A percentile compares a stretch with the other conserved stretches of the same genome.
These are phyloP conservation scores for Ogataea methylovora DNA, from an alignment of 805 yeast genomes.

Conservation along the genomic window DNA sequence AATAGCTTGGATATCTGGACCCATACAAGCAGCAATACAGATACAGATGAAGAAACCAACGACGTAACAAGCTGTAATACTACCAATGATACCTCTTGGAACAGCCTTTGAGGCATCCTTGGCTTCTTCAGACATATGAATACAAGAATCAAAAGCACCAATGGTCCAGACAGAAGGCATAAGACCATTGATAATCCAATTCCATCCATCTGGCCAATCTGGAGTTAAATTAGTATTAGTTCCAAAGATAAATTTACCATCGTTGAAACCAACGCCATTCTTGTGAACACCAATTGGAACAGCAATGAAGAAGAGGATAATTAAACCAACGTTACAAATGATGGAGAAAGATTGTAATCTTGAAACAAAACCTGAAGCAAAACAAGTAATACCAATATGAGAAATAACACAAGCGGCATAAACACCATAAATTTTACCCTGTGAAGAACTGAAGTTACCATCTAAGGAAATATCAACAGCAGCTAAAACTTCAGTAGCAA, in stretches of 20 bases:
- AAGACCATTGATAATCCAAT: constrained; percentile 31
- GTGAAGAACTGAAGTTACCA: constrained; percentile 29
- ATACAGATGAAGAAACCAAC: constrained; percentile 34
- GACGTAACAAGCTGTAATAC: constrained; percentile 31
- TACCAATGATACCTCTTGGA: constrained; percentile 37
- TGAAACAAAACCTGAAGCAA: constrained; percentile 30
- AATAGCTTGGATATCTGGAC: constrained; percentile 22
- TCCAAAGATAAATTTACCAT: constrained; percentile 28
- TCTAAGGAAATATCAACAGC: constrained; percentile 31
- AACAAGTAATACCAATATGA: constrained; percentile 26
- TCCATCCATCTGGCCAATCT: constrained; percentile 31
- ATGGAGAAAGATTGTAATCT: constrained; percentile 31
- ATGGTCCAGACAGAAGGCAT: constrained; percentile 43
- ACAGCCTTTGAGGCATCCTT: constrained; percentile 28
- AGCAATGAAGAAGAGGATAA: constrained; percentile 33
- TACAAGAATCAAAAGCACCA: constrained; percentile 39
- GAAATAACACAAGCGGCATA: constrained; percentile 31
- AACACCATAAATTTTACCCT: constrained; percentile 31
- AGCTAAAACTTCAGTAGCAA: constrained; percentile 32
- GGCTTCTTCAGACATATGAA: constrained; percentile 41
- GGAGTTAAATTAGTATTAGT: constrained; percentile 19
- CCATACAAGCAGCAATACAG: constrained; percentile 21
- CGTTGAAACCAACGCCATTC: constrained; percentile 21
- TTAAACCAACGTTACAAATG: constrained; percentile 24
- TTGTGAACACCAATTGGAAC: constrained; percentile 31